These are phyloP conservation scores for Pleurotus sapidus DNA, from an alignment of 768 basidiomycete genomes.

Conservation along the genomic window DNA sequence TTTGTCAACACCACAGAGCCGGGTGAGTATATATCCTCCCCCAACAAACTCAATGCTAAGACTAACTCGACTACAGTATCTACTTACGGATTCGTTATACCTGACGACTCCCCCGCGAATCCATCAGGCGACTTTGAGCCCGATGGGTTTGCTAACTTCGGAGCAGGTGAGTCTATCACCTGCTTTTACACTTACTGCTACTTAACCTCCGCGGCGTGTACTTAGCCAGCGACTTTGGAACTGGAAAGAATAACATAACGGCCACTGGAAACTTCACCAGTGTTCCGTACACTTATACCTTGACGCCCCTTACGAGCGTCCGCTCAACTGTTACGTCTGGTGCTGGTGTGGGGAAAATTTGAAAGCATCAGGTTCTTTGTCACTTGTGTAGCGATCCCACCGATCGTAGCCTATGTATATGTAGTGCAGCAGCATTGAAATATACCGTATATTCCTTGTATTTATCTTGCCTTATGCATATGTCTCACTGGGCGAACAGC, in stretches of 20 bases:
- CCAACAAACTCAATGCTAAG: too few relatives aligned
- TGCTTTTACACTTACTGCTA: background rate
- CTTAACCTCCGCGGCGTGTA: background rate
- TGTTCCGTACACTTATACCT: conserved; percentile 16
- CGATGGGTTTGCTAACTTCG: conserved; percentile 19
- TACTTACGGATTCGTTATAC: conserved; percentile 21
- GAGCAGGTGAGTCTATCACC: conserved; percentile 10
- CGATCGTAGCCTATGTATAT: too few relatives aligned
- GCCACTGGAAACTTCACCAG: conserved; percentile 18
- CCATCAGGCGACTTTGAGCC: conserved; percentile 19
- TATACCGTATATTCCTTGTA: too few relatives aligned
- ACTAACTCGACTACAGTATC: conserved; percentile 8
- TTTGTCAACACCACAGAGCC: conserved; percentile 18
- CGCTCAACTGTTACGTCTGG: conserved; percentile 12
- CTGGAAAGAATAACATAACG: conserved; percentile 18
- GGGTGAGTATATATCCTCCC: conserved; percentile 1
- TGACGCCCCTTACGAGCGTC: conserved; percentile 16
- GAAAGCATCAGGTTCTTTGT: too few relatives aligned
- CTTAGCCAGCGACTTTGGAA: conserved; percentile 17
- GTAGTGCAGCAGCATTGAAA: too few relatives aligned
- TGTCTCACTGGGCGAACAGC: too few relatives aligned
- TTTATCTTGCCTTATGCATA: too few relatives aligned
- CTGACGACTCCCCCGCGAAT: conserved; percentile 18
- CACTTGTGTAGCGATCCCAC: too few relatives aligned
- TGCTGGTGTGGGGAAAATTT: conserved; percentile 19